Base-by-base conservation (phyloP, 352 stramenopile species). In the Pythium utonaiense region DNA sequence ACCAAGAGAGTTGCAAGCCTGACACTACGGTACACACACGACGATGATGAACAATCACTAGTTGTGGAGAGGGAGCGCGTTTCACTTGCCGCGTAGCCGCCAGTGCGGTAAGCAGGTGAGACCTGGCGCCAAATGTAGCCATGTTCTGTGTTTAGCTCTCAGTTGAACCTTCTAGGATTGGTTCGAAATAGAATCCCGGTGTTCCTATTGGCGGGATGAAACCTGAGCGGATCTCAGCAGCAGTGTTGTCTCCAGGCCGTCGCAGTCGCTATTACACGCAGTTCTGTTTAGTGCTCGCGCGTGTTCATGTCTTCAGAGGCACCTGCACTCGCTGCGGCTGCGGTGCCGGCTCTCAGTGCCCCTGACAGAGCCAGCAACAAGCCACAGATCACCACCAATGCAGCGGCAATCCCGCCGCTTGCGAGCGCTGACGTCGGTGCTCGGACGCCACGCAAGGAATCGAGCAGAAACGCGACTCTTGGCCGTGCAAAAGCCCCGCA, bases 401-500 rank as follows among this genome's bases (percentile, higher is more conserved):
- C 0, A 38, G 14, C 27, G 17, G 27, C 30, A 16, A 28, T 21
- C n/a, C 28, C 19, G 24, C 24, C 38, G 13, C 33, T 12, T 36
- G 48, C 16, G 12, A 24, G 36, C 1, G 21, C 19, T 16, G 51
- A 56, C 10, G 31, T 1, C 33, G 51, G 1, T 5, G 6, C 8
- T 4, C 55, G 56, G 1, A 58, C 56, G 24, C 52, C 57, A 3
- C 63, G 63, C 1, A 47, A 54, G 14, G 63, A 66, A 38, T 63
- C 56, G 2, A 17, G 7, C 1, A 49, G 53, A 34, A 10, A 19
- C 9, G 13, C 12, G 3, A 2, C n/a, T 6, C 10, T 17, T 5
- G n/a, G 13, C 16, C 48, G 57, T 7, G 3, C 13, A 12, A 58
- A 58, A 17, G 17, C 19, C 16, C 8, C 49, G 5, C 38, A 45